Percentiles rank a stretch among this genome's conserved stretches.
phyloP scores from a whole-genome alignment of 2,329 filamentous ascomycete genomes.

The Stemphylium vesicarium region DNA sequence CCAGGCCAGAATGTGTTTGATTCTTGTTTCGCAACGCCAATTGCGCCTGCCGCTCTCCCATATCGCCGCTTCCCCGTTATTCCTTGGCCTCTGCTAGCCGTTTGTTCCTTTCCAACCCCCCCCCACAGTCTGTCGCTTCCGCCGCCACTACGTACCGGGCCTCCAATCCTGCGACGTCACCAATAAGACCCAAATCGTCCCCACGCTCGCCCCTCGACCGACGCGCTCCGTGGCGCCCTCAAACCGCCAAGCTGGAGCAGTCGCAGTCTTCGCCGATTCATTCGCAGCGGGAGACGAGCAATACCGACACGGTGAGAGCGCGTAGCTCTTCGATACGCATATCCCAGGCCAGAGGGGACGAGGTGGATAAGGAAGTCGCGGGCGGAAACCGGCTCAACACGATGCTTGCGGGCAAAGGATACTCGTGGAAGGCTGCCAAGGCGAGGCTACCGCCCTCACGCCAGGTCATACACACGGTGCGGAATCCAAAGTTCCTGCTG shows the following conservation, averaged over 20 bases:
- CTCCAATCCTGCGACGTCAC: slow-evolving; percentile 11
- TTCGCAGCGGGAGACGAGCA: slow-evolving; percentile 39
- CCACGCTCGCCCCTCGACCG: not conserved
- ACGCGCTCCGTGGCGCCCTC: slow-evolving; percentile 17
- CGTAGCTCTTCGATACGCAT: slow-evolving; percentile 41
- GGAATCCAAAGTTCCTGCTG: slow-evolving; percentile 78
- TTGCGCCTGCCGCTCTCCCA: slow-evolving; percentile 5
- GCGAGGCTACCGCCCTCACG: slow-evolving; percentile 78
- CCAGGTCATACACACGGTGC: slow-evolving; percentile 67
- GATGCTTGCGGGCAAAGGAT: slow-evolving; percentile 92
- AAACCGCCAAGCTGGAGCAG: slow-evolving; percentile 38
- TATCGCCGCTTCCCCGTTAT: slow-evolving; percentile 1
- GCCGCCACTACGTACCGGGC: slow-evolving; percentile 1
- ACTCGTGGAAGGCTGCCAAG: slow-evolving; percentile 89
- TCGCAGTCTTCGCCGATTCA: slow-evolving; percentile 33
- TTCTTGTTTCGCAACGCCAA: slow-evolving; percentile 8
- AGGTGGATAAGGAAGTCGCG: slow-evolving; percentile 27
- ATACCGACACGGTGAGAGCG: slow-evolving; percentile 35
- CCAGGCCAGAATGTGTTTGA: slow-evolving; percentile 3
- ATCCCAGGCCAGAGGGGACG: slow-evolving; percentile 39
- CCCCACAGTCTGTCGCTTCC: slow-evolving; percentile 10
- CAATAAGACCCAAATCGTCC: slow-evolving; percentile 1
- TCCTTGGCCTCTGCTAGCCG: not conserved
- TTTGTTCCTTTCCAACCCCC: not conserved
- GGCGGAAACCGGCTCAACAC: slow-evolving; percentile 27